Evolutionary conservation across 2,329 filamentous ascomycete genomes (phyloP).

Genomic region (Pestalotiopsis fici): DNA sequence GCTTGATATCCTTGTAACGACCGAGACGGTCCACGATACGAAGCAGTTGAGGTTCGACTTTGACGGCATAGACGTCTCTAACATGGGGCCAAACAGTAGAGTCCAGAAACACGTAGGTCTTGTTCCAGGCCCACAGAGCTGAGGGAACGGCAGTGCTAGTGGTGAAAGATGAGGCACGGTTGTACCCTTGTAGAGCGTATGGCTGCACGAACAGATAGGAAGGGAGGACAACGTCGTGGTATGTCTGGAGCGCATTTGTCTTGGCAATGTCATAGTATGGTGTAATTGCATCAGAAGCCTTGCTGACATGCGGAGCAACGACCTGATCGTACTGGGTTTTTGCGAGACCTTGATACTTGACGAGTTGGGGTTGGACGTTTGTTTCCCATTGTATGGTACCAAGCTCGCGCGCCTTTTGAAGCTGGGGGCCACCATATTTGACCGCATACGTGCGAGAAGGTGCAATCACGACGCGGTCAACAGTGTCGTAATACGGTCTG

Average conservation of each 20-base stretch:
- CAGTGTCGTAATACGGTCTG: slow-evolving; percentile 71
- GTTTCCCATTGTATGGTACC: slow-evolving; percentile 75
- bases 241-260: slow-evolving; percentile 66
- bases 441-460: slow-evolving; percentile 69
- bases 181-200: slow-evolving; percentile 71
- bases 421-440: slow-evolving; percentile 74
- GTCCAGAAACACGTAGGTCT: slow-evolving; percentile 70
- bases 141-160: slow-evolving; percentile 72
- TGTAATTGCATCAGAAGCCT: slow-evolving; percentile 53
- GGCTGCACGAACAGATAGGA: slow-evolving; percentile 74
- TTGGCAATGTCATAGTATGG: slow-evolving; percentile 75
- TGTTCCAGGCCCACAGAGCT: slow-evolving; percentile 69
- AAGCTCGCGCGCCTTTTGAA: slow-evolving; percentile 68
- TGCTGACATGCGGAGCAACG: slow-evolving; percentile 74
- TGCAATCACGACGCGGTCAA: slow-evolving; percentile 65
- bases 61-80: slow-evolving; percentile 79
- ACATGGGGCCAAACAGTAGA: slow-evolving; percentile 80
- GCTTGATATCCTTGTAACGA: slow-evolving; percentile 60
- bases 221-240: slow-evolving; percentile 73
- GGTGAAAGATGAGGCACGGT: slow-evolving; percentile 65
- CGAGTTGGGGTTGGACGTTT: slow-evolving; percentile 73
- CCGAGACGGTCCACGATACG: slow-evolving; percentile 90
- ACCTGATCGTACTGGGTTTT: slow-evolving; percentile 68
- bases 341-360: slow-evolving; percentile 61
- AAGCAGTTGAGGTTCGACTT: slow-evolving; percentile 92